These are phyloP conservation scores for Globisporangium takayamanum DNA, from an alignment of 352 stramenopile species.

Conservation along the genomic window DNA sequence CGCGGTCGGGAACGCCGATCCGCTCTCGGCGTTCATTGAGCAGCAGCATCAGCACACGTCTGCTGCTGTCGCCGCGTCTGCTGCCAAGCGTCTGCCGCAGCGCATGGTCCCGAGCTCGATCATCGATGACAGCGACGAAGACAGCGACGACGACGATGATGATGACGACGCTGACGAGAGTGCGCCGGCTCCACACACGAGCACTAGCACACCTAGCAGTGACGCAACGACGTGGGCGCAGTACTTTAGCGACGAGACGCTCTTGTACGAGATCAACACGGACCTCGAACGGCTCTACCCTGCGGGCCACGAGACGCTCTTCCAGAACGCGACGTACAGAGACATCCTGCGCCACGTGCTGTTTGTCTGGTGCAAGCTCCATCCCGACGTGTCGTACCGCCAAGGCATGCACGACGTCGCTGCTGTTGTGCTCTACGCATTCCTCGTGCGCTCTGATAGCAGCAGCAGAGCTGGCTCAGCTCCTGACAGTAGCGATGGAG, in stretches of 20 bases:
- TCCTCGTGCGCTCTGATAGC: slow-evolving; percentile 18
- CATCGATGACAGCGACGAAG: slow-evolving; percentile 13
- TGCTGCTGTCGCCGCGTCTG: not conserved
- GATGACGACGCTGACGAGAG: not conserved
- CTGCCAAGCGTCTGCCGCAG: not conserved
- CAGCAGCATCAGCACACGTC: not conserved
- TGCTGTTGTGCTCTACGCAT: slow-evolving; percentile 71
- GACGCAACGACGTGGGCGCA: slow-evolving; percentile 34
- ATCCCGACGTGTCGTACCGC: slow-evolving; percentile 76
- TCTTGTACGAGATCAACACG: slow-evolving; percentile 80
- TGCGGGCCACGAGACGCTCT: slow-evolving; percentile 64
- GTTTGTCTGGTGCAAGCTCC: slow-evolving; percentile 79
- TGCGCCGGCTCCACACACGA: not conserved
- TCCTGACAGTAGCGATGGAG: not conserved
- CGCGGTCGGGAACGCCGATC: slow-evolving; percentile 35
- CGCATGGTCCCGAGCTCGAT: slow-evolving; percentile 11
- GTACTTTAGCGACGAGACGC: slow-evolving; percentile 59
- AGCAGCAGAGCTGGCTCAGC: not conserved
- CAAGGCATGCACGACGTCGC: slow-evolving; percentile 84
- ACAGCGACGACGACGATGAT: slow-evolving; percentile 9
- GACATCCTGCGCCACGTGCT: slow-evolving; percentile 65
- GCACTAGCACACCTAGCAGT: not conserved
- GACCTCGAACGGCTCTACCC: slow-evolving; percentile 74
- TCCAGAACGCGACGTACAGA: slow-evolving; percentile 63
- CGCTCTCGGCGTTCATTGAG: slow-evolving; percentile 29